phyloP scores from a whole-genome alignment of 345 rosid species.

The Camelina neglecta region DNA sequence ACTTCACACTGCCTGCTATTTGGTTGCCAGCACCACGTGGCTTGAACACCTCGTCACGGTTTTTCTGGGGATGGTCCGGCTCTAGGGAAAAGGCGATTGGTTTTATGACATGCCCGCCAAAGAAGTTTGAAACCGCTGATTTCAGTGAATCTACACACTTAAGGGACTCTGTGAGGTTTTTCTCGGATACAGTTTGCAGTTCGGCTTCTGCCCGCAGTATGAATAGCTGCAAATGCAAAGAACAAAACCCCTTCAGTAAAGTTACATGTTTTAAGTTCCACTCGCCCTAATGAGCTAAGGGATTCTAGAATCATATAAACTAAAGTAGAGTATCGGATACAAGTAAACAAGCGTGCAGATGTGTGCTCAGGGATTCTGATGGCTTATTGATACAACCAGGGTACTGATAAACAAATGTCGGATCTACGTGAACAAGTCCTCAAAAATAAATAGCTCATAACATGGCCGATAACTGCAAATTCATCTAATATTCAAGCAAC shows the following conservation, averaged over 20 bases:
- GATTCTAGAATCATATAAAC: not conserved
- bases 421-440: not conserved
- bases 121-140: conserved; percentile 56
- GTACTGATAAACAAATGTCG: conserved; percentile 10
- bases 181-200: conserved; percentile 66
- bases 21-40: conserved; percentile 68
- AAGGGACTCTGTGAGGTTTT: conserved; percentile 49
- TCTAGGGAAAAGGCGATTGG: conserved; percentile 57
- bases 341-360: not conserved
- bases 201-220: conserved; percentile 87
- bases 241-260: conserved; percentile 29
- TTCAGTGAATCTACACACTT: conserved; percentile 65
- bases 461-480: not conserved
- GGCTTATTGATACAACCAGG: conserved; percentile 11
- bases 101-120: conserved; percentile 58
- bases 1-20: conserved; percentile 49
- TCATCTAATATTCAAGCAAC: not conserved
- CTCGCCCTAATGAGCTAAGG: not conserved
- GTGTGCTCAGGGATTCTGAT: conserved; percentile 24
- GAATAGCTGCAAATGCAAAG: conserved; percentile 66
- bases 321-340: not conserved
- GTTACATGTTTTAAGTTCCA: conserved; percentile 6
- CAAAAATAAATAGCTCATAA: not conserved
- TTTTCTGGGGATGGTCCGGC: conserved; percentile 48
- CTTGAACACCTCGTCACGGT: conserved; percentile 71